Percentiles rank a stretch among this genome's conserved stretches.
Conservation (phyloP, 2,329 filamentous ascomycete genomes). For the Stylonectria norvegica region DNA sequence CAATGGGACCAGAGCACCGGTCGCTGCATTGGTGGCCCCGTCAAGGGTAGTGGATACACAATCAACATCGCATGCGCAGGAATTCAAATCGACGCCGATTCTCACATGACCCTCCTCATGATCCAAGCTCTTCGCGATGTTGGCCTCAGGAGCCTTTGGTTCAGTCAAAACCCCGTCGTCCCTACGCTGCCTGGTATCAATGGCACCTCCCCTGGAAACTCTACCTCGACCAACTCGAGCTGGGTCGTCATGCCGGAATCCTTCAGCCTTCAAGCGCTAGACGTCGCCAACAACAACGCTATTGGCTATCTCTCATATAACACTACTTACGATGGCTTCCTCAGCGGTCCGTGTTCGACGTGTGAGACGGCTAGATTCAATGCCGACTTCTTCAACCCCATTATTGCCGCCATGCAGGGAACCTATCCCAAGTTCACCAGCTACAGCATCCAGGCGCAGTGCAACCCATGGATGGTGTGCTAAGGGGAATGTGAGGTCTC, state of each 20-base stretch:
- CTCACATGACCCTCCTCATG: conserved; percentile 38
- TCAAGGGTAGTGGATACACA: conserved; percentile 34
- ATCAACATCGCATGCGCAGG: conserved; percentile 38
- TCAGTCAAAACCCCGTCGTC: conserved; percentile 38
- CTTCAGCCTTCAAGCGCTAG: conserved; percentile 34
- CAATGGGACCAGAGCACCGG: conserved; percentile 38
- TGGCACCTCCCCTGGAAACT: conserved; percentile 7
- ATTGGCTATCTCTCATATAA: conserved; percentile 37
- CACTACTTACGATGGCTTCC: conserved; percentile 37
- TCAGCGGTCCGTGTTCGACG: conserved; percentile 34
- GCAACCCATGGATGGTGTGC: conserved; percentile 39
- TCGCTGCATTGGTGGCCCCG: conserved; percentile 31
- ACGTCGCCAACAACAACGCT: conserved; percentile 30
- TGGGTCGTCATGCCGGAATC: conserved; percentile 41
- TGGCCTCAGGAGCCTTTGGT: conserved; percentile 38
- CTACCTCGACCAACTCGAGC: conserved; percentile 25
- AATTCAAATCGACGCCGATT: conserved; percentile 36
- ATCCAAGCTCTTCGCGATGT: conserved; percentile 39
- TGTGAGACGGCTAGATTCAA: conserved; percentile 37
- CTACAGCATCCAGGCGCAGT: conserved; percentile 37
- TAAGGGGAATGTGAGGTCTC: conserved; percentile 17
- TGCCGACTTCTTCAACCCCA: conserved; percentile 35
- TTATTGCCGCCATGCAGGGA: conserved; percentile 36
- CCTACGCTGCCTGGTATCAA: conserved; percentile 31
- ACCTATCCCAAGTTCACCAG: conserved; percentile 38